Conservation (phyloP, 495 filamentous ascomycete species). For the Penicillium cataractarum region DNA sequence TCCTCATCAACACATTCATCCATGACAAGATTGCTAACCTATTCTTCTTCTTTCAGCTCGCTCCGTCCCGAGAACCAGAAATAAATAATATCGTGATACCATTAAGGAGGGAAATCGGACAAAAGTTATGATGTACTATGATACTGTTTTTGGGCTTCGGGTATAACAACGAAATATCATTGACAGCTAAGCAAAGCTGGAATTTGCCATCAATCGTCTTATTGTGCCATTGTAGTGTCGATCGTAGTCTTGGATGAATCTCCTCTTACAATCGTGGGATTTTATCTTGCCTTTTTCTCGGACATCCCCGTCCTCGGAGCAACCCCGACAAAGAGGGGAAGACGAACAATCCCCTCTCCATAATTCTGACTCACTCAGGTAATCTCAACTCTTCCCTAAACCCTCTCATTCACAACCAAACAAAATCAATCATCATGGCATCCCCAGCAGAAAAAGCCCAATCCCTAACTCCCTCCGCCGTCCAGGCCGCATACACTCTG, state of each 20-base stretch:
- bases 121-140: slow-evolving; percentile 54
- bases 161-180: slow-evolving; percentile 28
- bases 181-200: slow-evolving; percentile 12
- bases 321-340: slow-evolving; percentile 3
- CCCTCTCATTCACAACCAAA: not conserved
- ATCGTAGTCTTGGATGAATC: not conserved
- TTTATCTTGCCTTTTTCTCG: not conserved
- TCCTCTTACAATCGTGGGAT: not conserved
- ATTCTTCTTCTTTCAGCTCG: slow-evolving; percentile 45
- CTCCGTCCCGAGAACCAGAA: slow-evolving; percentile 94
- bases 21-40: not conserved
- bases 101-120: slow-evolving; percentile 26
- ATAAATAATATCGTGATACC: slow-evolving; percentile 55
- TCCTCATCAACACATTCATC: not conserved
- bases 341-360: not conserved
- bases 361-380: not conserved
- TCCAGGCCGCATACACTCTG: slow-evolving; percentile 68
- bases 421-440: slow-evolving; percentile 12
- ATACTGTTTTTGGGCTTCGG: slow-evolving; percentile 36
- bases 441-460: slow-evolving; percentile 46
- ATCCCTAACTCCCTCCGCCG: slow-evolving; percentile 68
- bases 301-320: not conserved
- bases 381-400: not conserved
- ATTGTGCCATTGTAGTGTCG: not conserved
- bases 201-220: slow-evolving; percentile 3